Base-by-base conservation (phyloP, 768 basidiomycete species). In the Clitopilus hobsonii region DNA sequence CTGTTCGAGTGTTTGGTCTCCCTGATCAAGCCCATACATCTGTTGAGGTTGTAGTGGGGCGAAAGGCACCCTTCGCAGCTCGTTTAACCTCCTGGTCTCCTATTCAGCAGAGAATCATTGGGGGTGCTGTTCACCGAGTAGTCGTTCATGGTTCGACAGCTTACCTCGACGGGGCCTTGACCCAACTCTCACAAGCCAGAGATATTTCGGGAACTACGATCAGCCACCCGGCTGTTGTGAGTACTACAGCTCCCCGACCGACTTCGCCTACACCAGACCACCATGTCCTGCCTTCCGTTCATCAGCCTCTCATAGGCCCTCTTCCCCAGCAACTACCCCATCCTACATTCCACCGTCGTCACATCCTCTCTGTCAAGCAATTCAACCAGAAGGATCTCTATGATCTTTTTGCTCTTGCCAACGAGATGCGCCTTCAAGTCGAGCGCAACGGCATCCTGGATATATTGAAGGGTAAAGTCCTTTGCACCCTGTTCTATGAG, bases 381-480 rank as follows among this genome's bases (percentile, higher is more conserved):
- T 94, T 98, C 71, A 84, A 77, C 30, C 85, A 89, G 53, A 85
- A 87, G 41, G 94, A 99, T 63, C 79, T 98, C 57, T 89, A 98
- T 65, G 89, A 91, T 58, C 83, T 99, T 36, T 99, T 98, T 77
- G 86, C 91, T 47, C 75, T 98, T 50, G 96, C 97, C 0, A 88
- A 93, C 61, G 97, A 99, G 72, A 95, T 99, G 94, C 89, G 92
- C 50, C 80, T 93, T 30, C 94, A 94, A 64, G 94, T 98, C 13
- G 97, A 99, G 71, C 83, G 94, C 26, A 89, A 85, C 63, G 93
- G 94, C 1, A 80, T 82, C 0, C 77, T 98, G 54, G 94, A 98
- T 61, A 84, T 97, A 55, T 78, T 98, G 45, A 90, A 88, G 59
- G 96, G 96, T 30, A 91, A 88, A 57, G 87, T 99, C 0, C 80